Conservation (phyloP, 176 grass and related monocot genomes). For the Alloteropsis semialata region DNA sequence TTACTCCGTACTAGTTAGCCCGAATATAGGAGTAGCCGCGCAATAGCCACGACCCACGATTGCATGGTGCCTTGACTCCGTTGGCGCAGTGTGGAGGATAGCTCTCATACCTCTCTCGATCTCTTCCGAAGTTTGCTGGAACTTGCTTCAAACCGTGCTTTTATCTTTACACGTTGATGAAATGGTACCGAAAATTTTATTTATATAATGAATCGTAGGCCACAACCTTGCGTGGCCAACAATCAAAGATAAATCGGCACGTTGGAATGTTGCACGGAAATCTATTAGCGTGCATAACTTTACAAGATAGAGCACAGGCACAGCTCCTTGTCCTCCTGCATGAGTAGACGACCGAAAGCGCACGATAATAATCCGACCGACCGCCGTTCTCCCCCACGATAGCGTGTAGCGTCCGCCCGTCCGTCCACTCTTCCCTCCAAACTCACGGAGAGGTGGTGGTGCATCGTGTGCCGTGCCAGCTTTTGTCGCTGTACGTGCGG, state of each 20-base stretch:
- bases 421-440: too few relatives aligned
- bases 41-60: not conserved
- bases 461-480: not conserved
- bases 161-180: not conserved
- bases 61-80: not conserved
- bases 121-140: not conserved
- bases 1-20: too few relatives aligned
- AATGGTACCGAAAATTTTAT: too few relatives aligned
- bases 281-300: too few relatives aligned
- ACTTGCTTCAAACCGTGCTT: not conserved
- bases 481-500: conserved; percentile 14
- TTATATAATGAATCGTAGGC: too few relatives aligned
- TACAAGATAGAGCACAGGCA: too few relatives aligned
- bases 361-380: too few relatives aligned
- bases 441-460: not conserved
- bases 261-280: too few relatives aligned
- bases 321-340: too few relatives aligned
- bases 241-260: too few relatives aligned
- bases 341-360: too few relatives aligned
- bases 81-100: not conserved
- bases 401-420: not conserved
- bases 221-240: too few relatives aligned
- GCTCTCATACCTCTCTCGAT: not conserved
- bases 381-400: not conserved
- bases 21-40: not conserved